Conservation (phyloP, 2,329 filamentous ascomycete species). For the Phyllosticta capitalensis region DNA sequence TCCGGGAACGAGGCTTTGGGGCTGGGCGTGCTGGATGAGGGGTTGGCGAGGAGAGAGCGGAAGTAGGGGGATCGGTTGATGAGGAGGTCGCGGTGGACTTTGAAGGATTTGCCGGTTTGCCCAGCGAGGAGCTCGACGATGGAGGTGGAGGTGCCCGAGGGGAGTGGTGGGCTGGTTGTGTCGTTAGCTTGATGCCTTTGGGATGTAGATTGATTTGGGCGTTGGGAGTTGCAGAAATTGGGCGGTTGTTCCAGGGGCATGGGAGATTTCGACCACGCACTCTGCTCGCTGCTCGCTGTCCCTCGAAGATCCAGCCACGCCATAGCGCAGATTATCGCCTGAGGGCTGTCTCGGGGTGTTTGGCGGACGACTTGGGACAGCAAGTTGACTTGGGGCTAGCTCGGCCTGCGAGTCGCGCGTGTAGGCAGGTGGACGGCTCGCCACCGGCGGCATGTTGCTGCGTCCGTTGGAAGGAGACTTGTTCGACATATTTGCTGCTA, state of each 20-base stretch:
- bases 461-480: not conserved
- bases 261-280: not conserved
- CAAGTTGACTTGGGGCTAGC: not conserved
- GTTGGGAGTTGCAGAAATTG: not conserved
- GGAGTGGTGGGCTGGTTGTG: not conserved
- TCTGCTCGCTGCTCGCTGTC: not conserved
- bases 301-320: slow-evolving; percentile 3
- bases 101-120: slow-evolving; percentile 18
- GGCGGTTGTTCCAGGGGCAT: not conserved
- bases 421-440: slow-evolving; percentile 1
- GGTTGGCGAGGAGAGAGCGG: slow-evolving; percentile 13
- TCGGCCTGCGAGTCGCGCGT: slow-evolving; percentile 7
- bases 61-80: slow-evolving; percentile 20
- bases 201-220: not conserved
- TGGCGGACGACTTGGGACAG: not conserved
- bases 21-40: not conserved
- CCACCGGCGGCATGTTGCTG: not conserved
- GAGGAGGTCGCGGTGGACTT: slow-evolving; percentile 18
- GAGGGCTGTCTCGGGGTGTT: slow-evolving; percentile 5
- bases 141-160: not conserved
- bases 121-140: slow-evolving; percentile 17
- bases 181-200: not conserved
- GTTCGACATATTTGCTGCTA: not conserved
- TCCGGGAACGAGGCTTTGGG: slow-evolving; percentile 17
- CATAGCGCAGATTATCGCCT: slow-evolving; percentile 1